Conservation (phyloP, 805 yeast species). For the Candida coleopterorum region DNA sequence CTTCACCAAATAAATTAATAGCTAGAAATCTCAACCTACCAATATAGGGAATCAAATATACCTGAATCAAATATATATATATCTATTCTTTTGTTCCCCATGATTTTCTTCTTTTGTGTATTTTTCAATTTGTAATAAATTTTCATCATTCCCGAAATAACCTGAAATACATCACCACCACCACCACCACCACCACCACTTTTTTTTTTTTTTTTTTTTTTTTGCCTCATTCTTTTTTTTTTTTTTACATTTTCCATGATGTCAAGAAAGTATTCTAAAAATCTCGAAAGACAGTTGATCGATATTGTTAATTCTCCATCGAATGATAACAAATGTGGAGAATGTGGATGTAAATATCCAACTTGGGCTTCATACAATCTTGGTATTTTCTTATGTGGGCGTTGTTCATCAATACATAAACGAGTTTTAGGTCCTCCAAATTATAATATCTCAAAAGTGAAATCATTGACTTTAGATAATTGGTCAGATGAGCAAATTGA, state of each 20-base stretch:
- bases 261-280: constrained; percentile 35
- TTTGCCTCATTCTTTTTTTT: too few relatives aligned
- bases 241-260: too few relatives aligned
- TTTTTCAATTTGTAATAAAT: too few relatives aligned
- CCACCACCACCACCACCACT: not conserved
- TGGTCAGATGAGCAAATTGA: constrained; percentile 62
- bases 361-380: constrained; percentile 49
- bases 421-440: constrained; percentile 51
- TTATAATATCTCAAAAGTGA: constrained; percentile 50
- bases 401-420: constrained; percentile 79
- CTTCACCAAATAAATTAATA: not conserved
- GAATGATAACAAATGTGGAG: constrained; percentile 74
- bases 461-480: constrained; percentile 66
- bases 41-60: not conserved
- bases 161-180: not conserved
- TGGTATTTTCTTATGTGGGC: constrained; percentile 75
- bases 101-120: not conserved
- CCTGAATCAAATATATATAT: constrained; percentile 4
- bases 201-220: too few relatives aligned
- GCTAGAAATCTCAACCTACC: not conserved
- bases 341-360: constrained; percentile 65
- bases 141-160: not conserved
- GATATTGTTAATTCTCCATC: constrained; percentile 54
- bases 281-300: constrained; percentile 48
- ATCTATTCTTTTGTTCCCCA: too few relatives aligned